These are phyloP conservation scores for Plasmodium sp. DNA, from an alignment of 169 alveolate genomes.

Conservation along the genomic window DNA sequence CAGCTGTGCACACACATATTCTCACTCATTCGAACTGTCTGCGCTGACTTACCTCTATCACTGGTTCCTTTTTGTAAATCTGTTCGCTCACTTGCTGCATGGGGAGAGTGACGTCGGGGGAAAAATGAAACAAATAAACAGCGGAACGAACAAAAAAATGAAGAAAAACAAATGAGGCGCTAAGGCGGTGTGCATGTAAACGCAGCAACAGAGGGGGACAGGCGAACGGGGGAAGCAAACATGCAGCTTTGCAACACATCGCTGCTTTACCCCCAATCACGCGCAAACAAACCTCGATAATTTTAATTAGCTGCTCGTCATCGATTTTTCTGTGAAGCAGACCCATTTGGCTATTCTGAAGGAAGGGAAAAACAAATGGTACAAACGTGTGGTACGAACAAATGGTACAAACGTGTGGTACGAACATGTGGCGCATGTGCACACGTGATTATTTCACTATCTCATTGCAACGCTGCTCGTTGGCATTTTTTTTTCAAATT, in stretches of 20 bases:
- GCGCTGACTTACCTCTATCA: constrained; percentile 28
- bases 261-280: not conserved
- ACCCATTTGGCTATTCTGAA: constrained; percentile 75
- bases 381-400: not conserved
- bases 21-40: not conserved
- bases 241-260: not conserved
- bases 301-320: constrained; percentile 63
- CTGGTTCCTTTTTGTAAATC: constrained; percentile 64
- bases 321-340: constrained; percentile 34
- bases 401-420: not conserved
- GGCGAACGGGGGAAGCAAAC: not conserved
- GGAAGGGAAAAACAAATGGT: not conserved
- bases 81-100: constrained; percentile 62
- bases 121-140: not conserved
- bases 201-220: not conserved
- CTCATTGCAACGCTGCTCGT: not conserved
- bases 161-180: not conserved
- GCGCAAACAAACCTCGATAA: constrained; percentile 60
- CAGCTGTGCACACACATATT: not conserved
- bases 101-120: not conserved
- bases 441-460: not conserved
- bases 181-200: not conserved
- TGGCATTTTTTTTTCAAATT: not conserved
- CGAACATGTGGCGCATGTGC: not conserved
- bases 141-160: not conserved